Base-by-base conservation (phyloP, 2,329 filamentous ascomycete species). In the Cytospora leucostoma region DNA sequence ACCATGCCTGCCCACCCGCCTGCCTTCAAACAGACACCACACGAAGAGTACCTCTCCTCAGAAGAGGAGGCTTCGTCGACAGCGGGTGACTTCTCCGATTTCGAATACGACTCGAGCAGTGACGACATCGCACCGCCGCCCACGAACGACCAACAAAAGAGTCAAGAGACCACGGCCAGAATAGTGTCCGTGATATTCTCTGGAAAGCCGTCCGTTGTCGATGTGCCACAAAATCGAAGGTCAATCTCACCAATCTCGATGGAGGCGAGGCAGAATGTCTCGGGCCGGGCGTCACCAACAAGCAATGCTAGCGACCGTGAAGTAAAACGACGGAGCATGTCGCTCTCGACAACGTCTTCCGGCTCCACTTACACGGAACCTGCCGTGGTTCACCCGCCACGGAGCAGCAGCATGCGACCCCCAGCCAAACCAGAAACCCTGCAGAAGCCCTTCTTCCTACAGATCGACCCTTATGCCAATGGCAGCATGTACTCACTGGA, bases 1-100 rank as follows among this genome's bases (percentile, higher is more conserved):
- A 52, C 59, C 7, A 52, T 73, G 68, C 67, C 71, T 74, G 66
- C 70, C 64, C 44, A 70, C 69, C 57, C 71, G 62, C 69, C 74
- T 33, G 70, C 75, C 15, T 75, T 79, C 54, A 75, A 77, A 27
- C 71, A 72, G 17, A 76, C 79, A 2, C 82, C 84, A 7, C 85
- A 87, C 71, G 82, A 86, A 62, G 70, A 84, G 63, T 89, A 89
- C 72, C 81, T 89, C 33, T 88, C 85, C 2, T 88, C 85, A 0
- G 86, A 89, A 68, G 86, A 89, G 71, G 86, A 88, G 67, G 84
- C 81, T 35, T 88, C 86, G 1, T 86, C 86, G 1, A 84, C 83
- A 19, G 82, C 83, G 53, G 85, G 86, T 72, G 81, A 85, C 73
- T 82, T 82, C 66, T 87, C 84, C 61, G 82, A 85, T 69, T 80